A percentile compares a stretch with the other conserved stretches of the same genome.
phyloP scores from a whole-genome alignment of 805 yeast genomes.

The Saccharomycopsis sp. region DNA sequence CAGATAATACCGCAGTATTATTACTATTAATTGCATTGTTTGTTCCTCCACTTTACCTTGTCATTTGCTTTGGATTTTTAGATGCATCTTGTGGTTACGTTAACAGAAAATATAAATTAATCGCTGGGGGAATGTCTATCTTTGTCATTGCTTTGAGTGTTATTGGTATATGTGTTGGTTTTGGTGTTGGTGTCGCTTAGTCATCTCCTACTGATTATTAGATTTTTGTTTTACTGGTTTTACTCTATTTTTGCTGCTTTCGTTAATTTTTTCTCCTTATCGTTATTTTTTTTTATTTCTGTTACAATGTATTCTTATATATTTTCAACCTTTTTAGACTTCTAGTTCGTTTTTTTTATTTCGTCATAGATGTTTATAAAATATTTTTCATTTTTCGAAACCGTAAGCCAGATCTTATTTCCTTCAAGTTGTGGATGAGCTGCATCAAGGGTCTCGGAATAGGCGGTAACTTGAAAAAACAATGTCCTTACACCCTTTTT shows the following conservation, averaged over 20 bases:
- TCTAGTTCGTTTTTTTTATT: no score
- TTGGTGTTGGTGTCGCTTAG: constrained; percentile 35
- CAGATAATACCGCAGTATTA: constrained; percentile 8
- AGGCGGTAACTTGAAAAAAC: no score
- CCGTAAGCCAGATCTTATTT: no score
- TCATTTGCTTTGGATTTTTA: constrained; percentile 21
- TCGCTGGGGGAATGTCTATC: constrained; percentile 18
- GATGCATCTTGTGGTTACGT: constrained; percentile 20
- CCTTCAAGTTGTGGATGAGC: no score
- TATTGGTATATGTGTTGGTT: constrained; percentile 40
- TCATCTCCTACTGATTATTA: no score
- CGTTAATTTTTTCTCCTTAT: not conserved
- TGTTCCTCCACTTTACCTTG: constrained; percentile 21
- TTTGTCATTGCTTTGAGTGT: constrained; percentile 21
- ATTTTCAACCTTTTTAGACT: no score
- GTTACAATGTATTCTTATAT: not conserved
- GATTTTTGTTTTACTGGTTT: no score
- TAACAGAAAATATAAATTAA: constrained; percentile 18
- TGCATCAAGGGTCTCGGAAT: no score
- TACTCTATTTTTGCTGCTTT: not conserved
- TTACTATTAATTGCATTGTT: constrained; percentile 17
- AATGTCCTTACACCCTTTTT: no score
- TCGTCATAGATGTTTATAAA: no score
- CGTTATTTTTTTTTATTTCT: constrained; percentile 1
- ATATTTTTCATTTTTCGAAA: no score